Conservation (phyloP, 148 eudicot species). For the Polygonum maritimum region DNA sequence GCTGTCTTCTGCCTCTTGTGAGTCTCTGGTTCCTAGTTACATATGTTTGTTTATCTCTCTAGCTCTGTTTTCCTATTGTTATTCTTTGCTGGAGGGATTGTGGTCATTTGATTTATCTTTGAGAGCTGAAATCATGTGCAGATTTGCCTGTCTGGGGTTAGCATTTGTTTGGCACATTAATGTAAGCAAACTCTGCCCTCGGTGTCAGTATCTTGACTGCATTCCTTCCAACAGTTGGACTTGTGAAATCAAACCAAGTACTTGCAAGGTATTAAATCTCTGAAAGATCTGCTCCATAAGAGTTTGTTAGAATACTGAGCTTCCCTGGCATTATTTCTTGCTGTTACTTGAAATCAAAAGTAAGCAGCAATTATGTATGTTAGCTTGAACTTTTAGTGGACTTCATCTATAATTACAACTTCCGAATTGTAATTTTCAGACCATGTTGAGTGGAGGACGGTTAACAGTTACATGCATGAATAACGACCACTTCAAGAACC, state of each 20-base stretch:
- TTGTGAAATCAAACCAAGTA: constrained; percentile 38
- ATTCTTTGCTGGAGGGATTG: not conserved
- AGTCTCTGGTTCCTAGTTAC: not conserved
- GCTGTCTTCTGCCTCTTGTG: not conserved
- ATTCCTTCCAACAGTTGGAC: constrained; percentile 59
- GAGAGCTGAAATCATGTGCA: constrained; percentile 20
- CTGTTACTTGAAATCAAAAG: not conserved
- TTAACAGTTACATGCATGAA: constrained; percentile 42
- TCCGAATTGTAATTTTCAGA: constrained; percentile 26
- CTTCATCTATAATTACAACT: not conserved
- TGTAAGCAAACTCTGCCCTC: constrained; percentile 47
- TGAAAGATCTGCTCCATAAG: not conserved
- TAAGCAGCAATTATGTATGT: not conserved
- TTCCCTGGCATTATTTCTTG: not conserved
- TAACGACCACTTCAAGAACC: constrained; percentile 47
- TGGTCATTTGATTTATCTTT: not conserved
- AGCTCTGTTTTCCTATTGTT: not conserved
- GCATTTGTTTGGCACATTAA: constrained; percentile 35
- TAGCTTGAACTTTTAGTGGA: not conserved
- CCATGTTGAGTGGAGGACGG: constrained; percentile 31
- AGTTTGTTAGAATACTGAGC: not conserved
- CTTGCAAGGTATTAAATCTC: constrained; percentile 45
- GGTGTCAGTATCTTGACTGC: constrained; percentile 68
- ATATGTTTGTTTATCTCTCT: not conserved
- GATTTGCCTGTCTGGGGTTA: constrained; percentile 37